Base-by-base conservation (phyloP, 768 basidiomycete species). In the Dacryopinax primogenitus region DNA sequence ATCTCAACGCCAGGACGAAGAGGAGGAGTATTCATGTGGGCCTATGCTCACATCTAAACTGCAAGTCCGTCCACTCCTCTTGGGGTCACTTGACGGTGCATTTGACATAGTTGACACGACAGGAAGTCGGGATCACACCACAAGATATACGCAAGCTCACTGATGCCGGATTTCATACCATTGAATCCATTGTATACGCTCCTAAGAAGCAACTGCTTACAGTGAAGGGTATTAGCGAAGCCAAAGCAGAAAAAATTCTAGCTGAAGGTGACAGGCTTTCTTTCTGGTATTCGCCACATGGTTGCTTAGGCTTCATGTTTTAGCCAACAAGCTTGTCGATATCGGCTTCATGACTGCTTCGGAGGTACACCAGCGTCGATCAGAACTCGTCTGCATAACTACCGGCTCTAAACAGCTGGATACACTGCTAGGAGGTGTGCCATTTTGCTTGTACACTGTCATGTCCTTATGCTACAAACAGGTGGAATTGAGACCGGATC, bases 341-440 rank as follows among this genome's bases (percentile, higher is more conserved):
- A 84, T 98, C 67, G 96, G 96, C 2, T 99, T 99, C 74, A 92
- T 93, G 68, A 98, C 95, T 65, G 96, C 96, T 18, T 98, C 96
- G 15, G 96, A 97, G 73, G 89, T 97, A 6, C 96, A 99, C 73
- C 88, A 92, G 23, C 86, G 93, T 64, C 82, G 96, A 45, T 89
- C 93, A 18, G 96, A 99, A 73, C 82, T 98, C 33, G 91, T 99
- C 23, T 89, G 90, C 76, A 94, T 99, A 67, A 94, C 93, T 0
- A 98, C 96, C 0, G 96, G 96, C 26, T 93, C 91, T 1, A 95
- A 93, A 71, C 92, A 96, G 69, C 79, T 99, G 34, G 95, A 99
- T 76, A 92, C 92, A 2, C 83, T 98, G 34, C 80, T 99, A 1
- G 96, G 96, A 72, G 95, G 95, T 88, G 62, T 66, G 77, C 36